A percentile compares a stretch with the other conserved stretches of the same genome.
Evolutionary conservation across 2,329 filamentous ascomycete genomes (phyloP).

Genomic region (Ascochyta lentis): DNA sequence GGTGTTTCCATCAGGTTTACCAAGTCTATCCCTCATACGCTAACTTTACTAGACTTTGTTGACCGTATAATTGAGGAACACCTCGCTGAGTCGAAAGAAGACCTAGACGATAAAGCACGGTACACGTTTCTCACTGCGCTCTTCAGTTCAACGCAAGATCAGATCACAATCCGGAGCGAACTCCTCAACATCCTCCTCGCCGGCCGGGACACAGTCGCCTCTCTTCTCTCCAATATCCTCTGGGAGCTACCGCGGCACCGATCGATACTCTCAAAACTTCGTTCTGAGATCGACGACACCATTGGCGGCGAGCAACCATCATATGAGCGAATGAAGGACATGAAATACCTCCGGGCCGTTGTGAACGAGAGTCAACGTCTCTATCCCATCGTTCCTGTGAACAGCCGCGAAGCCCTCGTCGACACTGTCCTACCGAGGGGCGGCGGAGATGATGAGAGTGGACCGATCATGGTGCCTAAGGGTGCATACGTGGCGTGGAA

Average conservation of each 20-base stretch:
- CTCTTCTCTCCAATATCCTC: constrained; percentile 42
- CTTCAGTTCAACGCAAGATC: constrained; percentile 24
- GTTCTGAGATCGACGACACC: constrained; percentile 49
- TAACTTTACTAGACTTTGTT: constrained; percentile 3
- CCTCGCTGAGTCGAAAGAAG: neutral
- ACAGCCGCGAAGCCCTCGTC: constrained; percentile 34
- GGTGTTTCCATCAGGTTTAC: constrained; percentile 7
- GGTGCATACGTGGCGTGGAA: constrained; percentile 27
- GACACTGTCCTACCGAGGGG: constrained; percentile 42
- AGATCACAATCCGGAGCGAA: constrained; percentile 32
- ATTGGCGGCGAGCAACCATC: constrained; percentile 51
- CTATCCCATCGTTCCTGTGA: constrained; percentile 41
- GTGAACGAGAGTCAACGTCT: constrained; percentile 43
- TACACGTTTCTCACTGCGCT: constrained; percentile 39
- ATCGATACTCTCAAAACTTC: constrained; percentile 36
- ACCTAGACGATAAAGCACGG: neutral
- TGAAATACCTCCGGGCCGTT: constrained; percentile 38
- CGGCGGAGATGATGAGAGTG: constrained; percentile 33
- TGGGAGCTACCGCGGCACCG: constrained; percentile 48
- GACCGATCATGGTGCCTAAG: constrained; percentile 39
- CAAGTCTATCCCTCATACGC: neutral
- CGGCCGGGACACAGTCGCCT: constrained; percentile 44
- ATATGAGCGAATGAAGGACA: constrained; percentile 38
- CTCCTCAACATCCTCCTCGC: constrained; percentile 45
- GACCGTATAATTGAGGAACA: constrained; percentile 7